Base-by-base conservation (phyloP, 2,329 filamentous ascomycete species). In the Verticillium tricorpus region DNA sequence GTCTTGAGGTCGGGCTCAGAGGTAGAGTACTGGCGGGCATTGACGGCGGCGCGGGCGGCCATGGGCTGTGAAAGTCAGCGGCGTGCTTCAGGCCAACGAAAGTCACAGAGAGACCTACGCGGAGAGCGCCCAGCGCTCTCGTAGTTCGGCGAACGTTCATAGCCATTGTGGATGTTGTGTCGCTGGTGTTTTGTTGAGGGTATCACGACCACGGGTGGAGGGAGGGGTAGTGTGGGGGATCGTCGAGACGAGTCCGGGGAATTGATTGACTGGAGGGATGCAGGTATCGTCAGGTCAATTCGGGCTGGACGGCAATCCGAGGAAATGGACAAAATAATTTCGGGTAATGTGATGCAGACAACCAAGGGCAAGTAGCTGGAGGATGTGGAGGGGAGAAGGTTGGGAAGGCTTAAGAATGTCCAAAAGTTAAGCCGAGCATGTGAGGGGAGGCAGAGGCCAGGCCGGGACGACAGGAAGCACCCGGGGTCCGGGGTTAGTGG, bases 1-100 rank as follows among this genome's bases (percentile, higher is more conserved):
- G 91, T 82, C 80, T 98, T 99, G 72, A 99, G 87, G 73, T 94
- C 91, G 63, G 91, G 91, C 76, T 98, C 94, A 62, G 91, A 83
- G 54, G 91, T 87, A 66, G 90, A 87, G 79, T 93, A 93, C 64
- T 65, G 68, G 70, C 68, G 62, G 65, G 39, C 58, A 62, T 61
- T 60, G 58, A 71, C 57, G 61, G 68, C 65, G 61, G 67, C 73
- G 59, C 74, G 73, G 60, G 73, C 63, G 56, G 64, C 56, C 57
- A 65, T 34, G 34, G 63, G 63, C 64, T 66, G 34, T 52, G 17
- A 9, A 11, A 17, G 63, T 66, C n/a, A 66, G 63, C 28, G 3
- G 12, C 6, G 7, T 25, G n/a, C 15, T 9, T 25, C 35, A 54
- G 9, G 50, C 8, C 11, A 9, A 1, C 14, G 14, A 7, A 17